These are phyloP conservation scores for Seiridium cupressi DNA, from an alignment of 2,329 filamentous ascomycete genomes.

Conservation along the genomic window DNA sequence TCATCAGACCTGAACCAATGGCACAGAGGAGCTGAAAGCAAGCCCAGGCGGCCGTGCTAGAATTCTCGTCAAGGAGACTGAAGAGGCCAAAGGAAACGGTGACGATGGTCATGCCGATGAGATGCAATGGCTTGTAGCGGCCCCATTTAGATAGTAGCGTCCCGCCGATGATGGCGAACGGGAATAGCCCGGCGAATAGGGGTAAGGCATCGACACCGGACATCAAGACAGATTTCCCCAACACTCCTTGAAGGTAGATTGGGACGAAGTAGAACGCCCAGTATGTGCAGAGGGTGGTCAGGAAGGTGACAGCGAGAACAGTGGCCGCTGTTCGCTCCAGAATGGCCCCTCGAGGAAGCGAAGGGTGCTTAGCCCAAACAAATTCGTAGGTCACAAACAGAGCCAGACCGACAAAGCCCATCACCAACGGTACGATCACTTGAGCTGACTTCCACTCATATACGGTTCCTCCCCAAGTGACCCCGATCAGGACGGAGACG, in stretches of 20 bases:
- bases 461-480: constrained; percentile 32
- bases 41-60: constrained; percentile 2
- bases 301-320: too few species aligned
- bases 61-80: not conserved
- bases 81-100: not conserved
- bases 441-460: constrained; percentile 31
- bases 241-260: too few species aligned
- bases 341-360: too few species aligned
- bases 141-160: not conserved
- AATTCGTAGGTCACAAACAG: constrained; percentile 32
- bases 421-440: constrained; percentile 33
- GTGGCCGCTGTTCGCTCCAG: too few species aligned
- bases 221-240: too few species aligned
- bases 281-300: too few species aligned
- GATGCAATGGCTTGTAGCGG: constrained; percentile 12
- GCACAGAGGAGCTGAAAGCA: not conserved
- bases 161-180: too few species aligned
- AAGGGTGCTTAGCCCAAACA: constrained; percentile 5
- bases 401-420: constrained; percentile 34
- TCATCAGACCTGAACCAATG: constrained; percentile 13
- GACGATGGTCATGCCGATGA: not conserved
- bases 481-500: constrained; percentile 31
- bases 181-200: too few species aligned
- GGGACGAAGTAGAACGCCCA: too few species aligned
- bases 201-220: too few species aligned